These are phyloP conservation scores for Curvularia lunata DNA, from an alignment of 2,329 filamentous ascomycete species.

Conservation along the genomic window DNA sequence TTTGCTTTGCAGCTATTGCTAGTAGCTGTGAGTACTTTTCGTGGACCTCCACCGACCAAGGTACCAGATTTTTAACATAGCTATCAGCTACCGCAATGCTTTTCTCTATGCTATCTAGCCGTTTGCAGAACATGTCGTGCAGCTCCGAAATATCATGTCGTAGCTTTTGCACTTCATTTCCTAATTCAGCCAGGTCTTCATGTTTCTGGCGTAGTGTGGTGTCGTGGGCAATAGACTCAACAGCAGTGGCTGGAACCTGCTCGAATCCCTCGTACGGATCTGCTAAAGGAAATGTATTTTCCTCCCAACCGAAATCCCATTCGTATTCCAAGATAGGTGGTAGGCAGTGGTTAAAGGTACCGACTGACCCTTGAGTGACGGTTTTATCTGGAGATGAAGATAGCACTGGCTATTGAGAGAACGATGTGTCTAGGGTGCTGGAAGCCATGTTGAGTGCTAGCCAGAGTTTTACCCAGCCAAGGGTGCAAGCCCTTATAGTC, in stretches of 20 bases:
- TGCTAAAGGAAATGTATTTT: background rate
- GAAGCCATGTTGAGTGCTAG: conserved; percentile 7
- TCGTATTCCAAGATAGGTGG: conserved; percentile 1
- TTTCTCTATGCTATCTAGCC: conserved; percentile 16
- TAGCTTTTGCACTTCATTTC: conserved; percentile 6
- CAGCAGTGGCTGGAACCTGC: conserved; percentile 1
- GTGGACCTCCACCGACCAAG: conserved; percentile 22
- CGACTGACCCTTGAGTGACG: background rate
- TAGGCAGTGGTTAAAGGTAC: background rate
- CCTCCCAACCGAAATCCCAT: conserved; percentile 8
- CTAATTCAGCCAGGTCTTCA: conserved; percentile 4
- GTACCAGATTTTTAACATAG: conserved; percentile 19
- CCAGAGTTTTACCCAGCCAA: background rate
- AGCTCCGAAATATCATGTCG: conserved; percentile 9
- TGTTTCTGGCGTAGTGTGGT: background rate
- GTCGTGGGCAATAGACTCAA: background rate
- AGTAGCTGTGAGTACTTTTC: conserved; percentile 20
- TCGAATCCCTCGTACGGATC: conserved; percentile 8
- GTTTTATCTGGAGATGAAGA: conserved; percentile 1
- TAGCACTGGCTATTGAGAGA: background rate
- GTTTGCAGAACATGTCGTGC: conserved; percentile 10
- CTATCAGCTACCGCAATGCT: conserved; percentile 5
- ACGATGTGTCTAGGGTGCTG: background rate
- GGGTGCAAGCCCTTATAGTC: conserved; percentile 7
- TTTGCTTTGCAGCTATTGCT: conserved; percentile 6